Evolutionary conservation across 495 filamentous ascomycete genomes (phyloP), one percentile per base, ranked within the genome.

Genomic region (Trichoderma virens): DNA sequence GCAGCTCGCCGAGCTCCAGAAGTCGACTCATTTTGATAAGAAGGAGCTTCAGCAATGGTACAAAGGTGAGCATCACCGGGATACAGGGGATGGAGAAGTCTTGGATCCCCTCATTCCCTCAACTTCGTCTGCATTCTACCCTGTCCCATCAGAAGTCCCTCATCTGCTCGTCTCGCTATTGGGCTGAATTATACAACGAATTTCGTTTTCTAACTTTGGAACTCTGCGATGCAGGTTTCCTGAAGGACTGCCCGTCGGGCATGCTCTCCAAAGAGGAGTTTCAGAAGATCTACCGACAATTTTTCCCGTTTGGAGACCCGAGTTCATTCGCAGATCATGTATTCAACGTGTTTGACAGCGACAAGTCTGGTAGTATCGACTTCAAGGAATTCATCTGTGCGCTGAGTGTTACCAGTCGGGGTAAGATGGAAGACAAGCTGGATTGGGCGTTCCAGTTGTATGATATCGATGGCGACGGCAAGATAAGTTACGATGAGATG

Each of bases 31-130:
- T 76, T 99, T 99, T 71, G 94, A 99, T 80, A 97, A 97, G 87
- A 99, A 98, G 80, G 94, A 99, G 76, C 78, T 99, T 69, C 94
- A 99, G 75, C 95, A 98, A 90, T 98, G 94, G 94, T 98, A 98
- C 75, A 98, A 98, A 81, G 94, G 94, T 96, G 66, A 39, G 80
- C 74, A 11, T 60, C 62, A 28, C 25, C n/a, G 9, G 7, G 5
- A 30, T 16, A 35, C 2, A 28, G 35, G 31, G 28, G 59, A 20
- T 38, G 43, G 31, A 60, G 56, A 60, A 60, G 34, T 14, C 23
- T 27, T 9, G 9, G 2, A 61, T 6, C 7, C 60, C 18, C 60
- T 61, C 31, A 35, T 9, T 25, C 20, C 31, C 61, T 30, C 25
- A 20, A 30, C 20, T 25, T 5, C 41, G 32, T 35, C 32, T 35